A percentile compares a stretch with the other conserved stretches of the same genome.
Evolutionary conservation across 352 stramenopile species (phyloP).

Genomic region (Plasmopara muralis): DNA sequence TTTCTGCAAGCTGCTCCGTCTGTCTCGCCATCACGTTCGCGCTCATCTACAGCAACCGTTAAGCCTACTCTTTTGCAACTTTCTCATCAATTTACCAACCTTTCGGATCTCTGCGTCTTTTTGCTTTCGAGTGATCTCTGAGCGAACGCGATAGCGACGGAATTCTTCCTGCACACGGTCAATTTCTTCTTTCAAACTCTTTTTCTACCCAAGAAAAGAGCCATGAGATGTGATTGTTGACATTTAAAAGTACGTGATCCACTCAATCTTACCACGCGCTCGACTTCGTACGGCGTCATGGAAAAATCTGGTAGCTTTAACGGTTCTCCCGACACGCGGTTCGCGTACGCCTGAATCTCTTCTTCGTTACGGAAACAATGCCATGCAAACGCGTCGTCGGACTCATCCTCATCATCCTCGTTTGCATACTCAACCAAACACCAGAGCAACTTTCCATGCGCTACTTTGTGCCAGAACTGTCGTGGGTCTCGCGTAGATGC

Average conservation of each 20-base stretch:
- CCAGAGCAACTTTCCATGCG: conserved; percentile 52
- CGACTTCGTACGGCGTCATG: conserved; percentile 64
- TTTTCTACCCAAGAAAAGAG: conserved; percentile 41
- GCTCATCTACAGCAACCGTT: conserved; percentile 50
- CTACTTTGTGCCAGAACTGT: conserved; percentile 63
- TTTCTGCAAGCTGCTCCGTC: conserved; percentile 72
- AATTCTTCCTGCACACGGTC: conserved; percentile 85
- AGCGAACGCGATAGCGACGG: conserved; percentile 76
- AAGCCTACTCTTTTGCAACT: not conserved
- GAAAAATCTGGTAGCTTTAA: conserved; percentile 56
- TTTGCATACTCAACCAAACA: conserved; percentile 78
- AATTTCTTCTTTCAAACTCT: conserved; percentile 73
- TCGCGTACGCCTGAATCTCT: conserved; percentile 57
- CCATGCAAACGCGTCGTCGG: conserved; percentile 53
- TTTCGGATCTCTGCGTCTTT: conserved; percentile 85
- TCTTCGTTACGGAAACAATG: conserved; percentile 57
- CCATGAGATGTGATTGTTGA: not conserved
- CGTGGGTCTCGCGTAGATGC: conserved; percentile 47
- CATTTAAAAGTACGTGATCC: not conserved
- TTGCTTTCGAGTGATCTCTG: conserved; percentile 85
- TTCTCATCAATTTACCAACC: conserved; percentile 23
- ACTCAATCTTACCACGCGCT: conserved; percentile 44
- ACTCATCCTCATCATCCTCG: conserved; percentile 62
- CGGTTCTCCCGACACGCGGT: conserved; percentile 51
- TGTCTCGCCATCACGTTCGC: conserved; percentile 67